A percentile compares a stretch with the other conserved stretches of the same genome.
These are phyloP conservation scores for Colletotrichum incanum DNA, from an alignment of 2,329 filamentous ascomycete genomes.

Conservation along the genomic window DNA sequence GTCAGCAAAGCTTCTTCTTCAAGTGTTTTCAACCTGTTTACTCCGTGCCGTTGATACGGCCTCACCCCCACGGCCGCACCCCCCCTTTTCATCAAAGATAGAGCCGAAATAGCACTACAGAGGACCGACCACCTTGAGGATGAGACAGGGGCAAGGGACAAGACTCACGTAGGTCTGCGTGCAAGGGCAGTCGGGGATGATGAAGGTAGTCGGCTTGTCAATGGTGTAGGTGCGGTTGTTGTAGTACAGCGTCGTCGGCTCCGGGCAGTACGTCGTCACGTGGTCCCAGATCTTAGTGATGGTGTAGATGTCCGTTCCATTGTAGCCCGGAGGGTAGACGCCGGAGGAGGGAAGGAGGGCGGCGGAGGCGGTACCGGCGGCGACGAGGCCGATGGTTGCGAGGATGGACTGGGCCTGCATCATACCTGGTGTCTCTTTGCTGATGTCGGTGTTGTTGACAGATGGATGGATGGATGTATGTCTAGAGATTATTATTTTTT, in stretches of 20 bases:
- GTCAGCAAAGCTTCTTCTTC: not conserved
- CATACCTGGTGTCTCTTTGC: slow-evolving; percentile 43
- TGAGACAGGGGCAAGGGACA: not conserved
- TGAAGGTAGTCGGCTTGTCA: slow-evolving; percentile 68
- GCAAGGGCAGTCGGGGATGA: slow-evolving; percentile 70
- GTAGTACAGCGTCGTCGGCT: slow-evolving; percentile 57
- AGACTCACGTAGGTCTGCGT: slow-evolving; percentile 49
- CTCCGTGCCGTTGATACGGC: not conserved
- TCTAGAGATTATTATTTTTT: too few species aligned
- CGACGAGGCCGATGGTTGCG: slow-evolving; percentile 47
- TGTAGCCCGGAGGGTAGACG: slow-evolving; percentile 29
- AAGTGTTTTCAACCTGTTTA: not conserved
- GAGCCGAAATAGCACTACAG: not conserved
- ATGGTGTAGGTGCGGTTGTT: slow-evolving; percentile 67
- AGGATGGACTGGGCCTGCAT: slow-evolving; percentile 52
- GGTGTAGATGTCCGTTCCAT: slow-evolving; percentile 50
- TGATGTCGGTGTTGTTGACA: slow-evolving; percentile 40
- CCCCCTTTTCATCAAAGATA: too few species aligned
- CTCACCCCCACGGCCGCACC: too few species aligned
- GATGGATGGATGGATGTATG: slow-evolving; percentile 5
- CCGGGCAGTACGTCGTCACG: slow-evolving; percentile 60
- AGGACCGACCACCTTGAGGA: not conserved
- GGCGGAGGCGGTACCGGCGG: slow-evolving; percentile 34
- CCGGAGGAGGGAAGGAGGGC: not conserved
- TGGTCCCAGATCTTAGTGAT: slow-evolving; percentile 55